A percentile compares a stretch with the other conserved stretches of the same genome.
These are phyloP conservation scores for Sporopachydermia cereana DNA, from an alignment of 1,139 yeast genomes.

Conservation along the genomic window DNA sequence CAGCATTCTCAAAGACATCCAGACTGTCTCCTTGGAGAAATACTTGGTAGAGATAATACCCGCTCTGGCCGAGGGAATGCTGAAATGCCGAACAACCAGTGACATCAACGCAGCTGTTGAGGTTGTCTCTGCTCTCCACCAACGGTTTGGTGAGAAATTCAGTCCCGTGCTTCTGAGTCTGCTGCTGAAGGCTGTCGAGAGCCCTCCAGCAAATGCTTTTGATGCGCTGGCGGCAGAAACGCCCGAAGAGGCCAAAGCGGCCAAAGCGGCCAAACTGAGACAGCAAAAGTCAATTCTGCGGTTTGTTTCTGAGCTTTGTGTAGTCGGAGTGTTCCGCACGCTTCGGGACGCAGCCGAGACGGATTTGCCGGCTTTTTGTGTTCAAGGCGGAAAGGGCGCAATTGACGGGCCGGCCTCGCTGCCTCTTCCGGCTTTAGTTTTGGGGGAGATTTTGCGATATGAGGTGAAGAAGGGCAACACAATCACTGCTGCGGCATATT, in stretches of 20 bases:
- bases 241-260: conserved; percentile 26
- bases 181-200: conserved; percentile 35
- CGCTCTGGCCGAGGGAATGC: conserved; percentile 52
- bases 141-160: conserved; percentile 48
- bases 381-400: neutral
- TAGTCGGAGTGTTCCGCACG: conserved; percentile 45
- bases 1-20: conserved; percentile 47
- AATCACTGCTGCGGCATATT: conserved; percentile 34
- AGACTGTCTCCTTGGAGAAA: conserved; percentile 55
- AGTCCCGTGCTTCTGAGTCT: conserved; percentile 39
- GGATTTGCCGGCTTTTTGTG: conserved; percentile 9
- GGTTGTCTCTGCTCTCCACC: conserved; percentile 65
- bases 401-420: conserved; percentile 18
- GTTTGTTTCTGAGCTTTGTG: conserved; percentile 48
- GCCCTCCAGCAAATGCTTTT: conserved; percentile 24
- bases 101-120: conserved; percentile 59
- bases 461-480: conserved; percentile 39
- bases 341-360: conserved; percentile 24
- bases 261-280: conserved; percentile 29
- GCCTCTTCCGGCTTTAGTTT: conserved; percentile 35
- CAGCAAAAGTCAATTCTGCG: conserved; percentile 42
- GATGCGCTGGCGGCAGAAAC: conserved; percentile 23
- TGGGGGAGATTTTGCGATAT: conserved; percentile 44
- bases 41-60: conserved; percentile 62
- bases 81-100: conserved; percentile 39